phyloP scores from a whole-genome alignment of 2,329 filamentous ascomycete genomes.

The Exophiala oligosperma region DNA sequence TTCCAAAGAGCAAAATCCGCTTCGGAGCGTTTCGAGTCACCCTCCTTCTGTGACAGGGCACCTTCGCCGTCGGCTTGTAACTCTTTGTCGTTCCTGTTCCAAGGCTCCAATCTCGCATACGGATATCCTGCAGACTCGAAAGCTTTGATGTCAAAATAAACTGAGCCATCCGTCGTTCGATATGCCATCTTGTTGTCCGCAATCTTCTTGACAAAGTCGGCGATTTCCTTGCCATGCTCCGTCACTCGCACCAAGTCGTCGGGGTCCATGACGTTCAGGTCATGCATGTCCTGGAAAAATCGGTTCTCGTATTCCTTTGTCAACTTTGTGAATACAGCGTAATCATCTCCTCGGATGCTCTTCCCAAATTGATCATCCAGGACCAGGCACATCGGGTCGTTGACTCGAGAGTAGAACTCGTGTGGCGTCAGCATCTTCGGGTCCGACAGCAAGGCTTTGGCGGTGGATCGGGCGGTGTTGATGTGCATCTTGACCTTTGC shows the following conservation, averaged over 20 bases:
- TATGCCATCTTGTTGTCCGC: conserved; percentile 87
- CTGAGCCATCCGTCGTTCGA: conserved; percentile 70
- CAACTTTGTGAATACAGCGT: conserved; percentile 81
- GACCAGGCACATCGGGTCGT: conserved; percentile 76
- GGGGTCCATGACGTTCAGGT: conserved; percentile 79
- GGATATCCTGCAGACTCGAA: conserved; percentile 83
- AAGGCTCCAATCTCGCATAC: conserved; percentile 82
- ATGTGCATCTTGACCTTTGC: conserved; percentile 91
- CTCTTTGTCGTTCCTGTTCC: conserved; percentile 79
- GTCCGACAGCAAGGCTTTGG: conserved; percentile 48
- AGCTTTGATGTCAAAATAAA: conserved; percentile 88
- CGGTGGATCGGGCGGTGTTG: conserved; percentile 58
- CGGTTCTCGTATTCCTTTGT: conserved; percentile 83
- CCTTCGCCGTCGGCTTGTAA: conserved; percentile 89
- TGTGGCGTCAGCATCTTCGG: conserved; percentile 33
- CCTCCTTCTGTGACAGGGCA: conserved; percentile 61
- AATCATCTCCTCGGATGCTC: conserved; percentile 59
- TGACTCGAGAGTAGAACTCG: conserved; percentile 58
- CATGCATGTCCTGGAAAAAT: conserved; percentile 85
- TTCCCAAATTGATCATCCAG: conserved; percentile 66
- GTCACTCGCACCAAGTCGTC: conserved; percentile 87
- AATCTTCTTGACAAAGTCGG: conserved; percentile 77
- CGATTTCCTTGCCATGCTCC: conserved; percentile 86
- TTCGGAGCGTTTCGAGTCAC: conserved; percentile 67
- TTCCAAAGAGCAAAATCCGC: conserved; percentile 96